Percentiles rank a stretch among this genome's conserved stretches.
These are phyloP conservation scores for Suhomyces maxii DNA, from an alignment of 1,139 yeast species.

Conservation along the genomic window DNA sequence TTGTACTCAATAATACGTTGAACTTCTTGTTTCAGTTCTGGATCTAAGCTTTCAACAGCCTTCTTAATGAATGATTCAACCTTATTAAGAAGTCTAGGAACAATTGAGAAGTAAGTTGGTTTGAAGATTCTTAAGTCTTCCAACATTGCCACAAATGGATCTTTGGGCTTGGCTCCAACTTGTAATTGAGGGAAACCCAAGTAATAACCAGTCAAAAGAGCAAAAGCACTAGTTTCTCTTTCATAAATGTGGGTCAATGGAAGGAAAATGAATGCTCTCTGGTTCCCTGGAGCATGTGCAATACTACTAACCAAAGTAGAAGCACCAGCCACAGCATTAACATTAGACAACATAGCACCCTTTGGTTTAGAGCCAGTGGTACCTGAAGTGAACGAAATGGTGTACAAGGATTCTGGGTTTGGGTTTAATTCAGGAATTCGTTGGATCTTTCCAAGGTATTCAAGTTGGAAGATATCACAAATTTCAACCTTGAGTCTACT, in stretches of 20 bases:
- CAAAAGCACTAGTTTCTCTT: constrained; percentile 33
- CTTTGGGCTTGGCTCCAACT: constrained; percentile 8
- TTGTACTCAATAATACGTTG: constrained; percentile 16
- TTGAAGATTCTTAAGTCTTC: constrained; percentile 32
- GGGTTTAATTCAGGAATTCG: constrained; percentile 25
- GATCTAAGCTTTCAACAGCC: constrained; percentile 8
- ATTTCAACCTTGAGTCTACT: constrained; percentile 13
- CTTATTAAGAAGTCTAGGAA: constrained; percentile 41
- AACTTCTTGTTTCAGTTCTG: constrained; percentile 5
- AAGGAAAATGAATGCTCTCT: constrained; percentile 27
- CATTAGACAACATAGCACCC: constrained; percentile 39
- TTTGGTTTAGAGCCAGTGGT: constrained; percentile 45
- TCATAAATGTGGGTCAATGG: constrained; percentile 47
- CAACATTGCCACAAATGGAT: constrained; percentile 19
- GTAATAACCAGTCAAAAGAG: constrained; percentile 34
- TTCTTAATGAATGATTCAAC: constrained; percentile 26
- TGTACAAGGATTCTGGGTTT: constrained; percentile 29
- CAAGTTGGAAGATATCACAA: constrained; percentile 18
- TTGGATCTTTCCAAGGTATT: constrained; percentile 16
- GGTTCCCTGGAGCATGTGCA: constrained; percentile 8
- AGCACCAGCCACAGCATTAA: constrained; percentile 29
- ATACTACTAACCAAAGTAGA: constrained; percentile 19
- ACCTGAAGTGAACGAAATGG: constrained; percentile 46
- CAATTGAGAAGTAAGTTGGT: constrained; percentile 36
- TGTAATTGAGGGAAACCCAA: constrained; percentile 45